Percentiles rank a stretch among this genome's conserved stretches.
phyloP scores from a whole-genome alignment of 768 basidiomycete species.

The Macrocybe gigantea region DNA sequence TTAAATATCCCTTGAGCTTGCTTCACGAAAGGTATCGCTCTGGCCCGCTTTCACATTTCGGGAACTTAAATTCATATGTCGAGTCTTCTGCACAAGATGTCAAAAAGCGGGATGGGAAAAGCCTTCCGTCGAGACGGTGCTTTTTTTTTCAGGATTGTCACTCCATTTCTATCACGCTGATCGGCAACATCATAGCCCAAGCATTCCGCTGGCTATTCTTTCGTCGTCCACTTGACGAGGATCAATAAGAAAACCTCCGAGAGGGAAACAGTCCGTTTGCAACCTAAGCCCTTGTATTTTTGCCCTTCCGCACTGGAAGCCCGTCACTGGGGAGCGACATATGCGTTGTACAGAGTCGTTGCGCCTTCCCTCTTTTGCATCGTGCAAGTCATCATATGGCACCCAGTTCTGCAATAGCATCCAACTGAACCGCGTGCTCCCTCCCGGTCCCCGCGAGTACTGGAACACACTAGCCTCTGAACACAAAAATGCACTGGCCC shows the following conservation, averaged over 20 bases:
- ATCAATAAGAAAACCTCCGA: slow-evolving; percentile 68
- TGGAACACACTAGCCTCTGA: slow-evolving; percentile 74
- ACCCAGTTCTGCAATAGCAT: slow-evolving; percentile 69
- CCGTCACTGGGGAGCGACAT: slow-evolving; percentile 87
- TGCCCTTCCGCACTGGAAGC: slow-evolving; percentile 72
- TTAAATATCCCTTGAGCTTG: slow-evolving; percentile 75
- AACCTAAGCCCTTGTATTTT: slow-evolving; percentile 66
- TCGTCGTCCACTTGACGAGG: slow-evolving; percentile 60
- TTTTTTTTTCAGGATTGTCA: slow-evolving; percentile 12
- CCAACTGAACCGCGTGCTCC: slow-evolving; percentile 69
- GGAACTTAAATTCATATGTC: neutral
- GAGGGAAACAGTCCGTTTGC: slow-evolving; percentile 62
- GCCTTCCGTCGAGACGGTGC: slow-evolving; percentile 71
- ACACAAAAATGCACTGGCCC: slow-evolving; percentile 60
- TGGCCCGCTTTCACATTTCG: neutral
- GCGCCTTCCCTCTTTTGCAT: slow-evolving; percentile 5
- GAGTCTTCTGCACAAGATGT: slow-evolving; percentile 41
- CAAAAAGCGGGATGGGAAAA: slow-evolving; percentile 90
- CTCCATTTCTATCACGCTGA: slow-evolving; percentile 5
- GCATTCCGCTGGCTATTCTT: slow-evolving; percentile 49
- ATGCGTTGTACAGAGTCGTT: slow-evolving; percentile 82
- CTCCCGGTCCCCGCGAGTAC: slow-evolving; percentile 81
- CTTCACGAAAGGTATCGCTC: slow-evolving; percentile 65
- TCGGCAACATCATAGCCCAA: slow-evolving; percentile 30
- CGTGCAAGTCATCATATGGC: slow-evolving; percentile 20